Conservation (phyloP, 306 rosid genomes). For the Begonia peltatifolia region DNA sequence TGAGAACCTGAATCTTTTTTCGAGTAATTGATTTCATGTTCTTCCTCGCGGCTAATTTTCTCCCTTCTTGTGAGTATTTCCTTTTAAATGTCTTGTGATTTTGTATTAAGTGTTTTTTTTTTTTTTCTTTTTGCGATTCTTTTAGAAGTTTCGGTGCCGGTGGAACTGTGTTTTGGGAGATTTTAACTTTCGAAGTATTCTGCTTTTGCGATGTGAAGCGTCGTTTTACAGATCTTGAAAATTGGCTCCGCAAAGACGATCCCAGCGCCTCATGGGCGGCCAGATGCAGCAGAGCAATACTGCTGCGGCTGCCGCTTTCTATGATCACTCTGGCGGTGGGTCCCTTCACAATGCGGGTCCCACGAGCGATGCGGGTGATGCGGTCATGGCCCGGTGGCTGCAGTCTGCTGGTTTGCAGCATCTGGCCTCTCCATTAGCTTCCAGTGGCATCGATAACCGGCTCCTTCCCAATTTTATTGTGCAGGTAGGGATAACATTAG, state of each 20-base stretch:
- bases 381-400: slow-evolving; percentile 98
- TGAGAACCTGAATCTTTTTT: slow-evolving; percentile 22
- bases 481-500: slow-evolving; percentile 40
- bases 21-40: slow-evolving; percentile 40
- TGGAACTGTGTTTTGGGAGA: no score
- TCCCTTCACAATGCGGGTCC: slow-evolving; percentile 63
- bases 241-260: slow-evolving; percentile 98
- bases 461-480: slow-evolving; percentile 73
- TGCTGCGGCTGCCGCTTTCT: slow-evolving; percentile 74
- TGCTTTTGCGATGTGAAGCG: slow-evolving; percentile 24
- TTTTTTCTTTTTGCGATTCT: no score
- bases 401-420: slow-evolving; percentile 99
- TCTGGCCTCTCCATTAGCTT: slow-evolving; percentile 96
- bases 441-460: slow-evolving; percentile 57
- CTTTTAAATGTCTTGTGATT: not conserved
- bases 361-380: slow-evolving; percentile 74
- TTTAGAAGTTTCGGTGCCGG: no score
- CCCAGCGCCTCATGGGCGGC: slow-evolving; percentile 99
- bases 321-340: slow-evolving; percentile 54
- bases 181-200: slow-evolving; percentile 1
- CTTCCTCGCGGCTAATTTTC: slow-evolving; percentile 39
- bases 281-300: slow-evolving; percentile 99
- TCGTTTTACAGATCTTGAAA: slow-evolving; percentile 70
- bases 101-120: not conserved
- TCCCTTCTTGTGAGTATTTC: slow-evolving; percentile 47